These are phyloP conservation scores for Coemansia sp. DNA, from an alignment of 192 early-diverging fungal species.

Conservation along the genomic window DNA sequence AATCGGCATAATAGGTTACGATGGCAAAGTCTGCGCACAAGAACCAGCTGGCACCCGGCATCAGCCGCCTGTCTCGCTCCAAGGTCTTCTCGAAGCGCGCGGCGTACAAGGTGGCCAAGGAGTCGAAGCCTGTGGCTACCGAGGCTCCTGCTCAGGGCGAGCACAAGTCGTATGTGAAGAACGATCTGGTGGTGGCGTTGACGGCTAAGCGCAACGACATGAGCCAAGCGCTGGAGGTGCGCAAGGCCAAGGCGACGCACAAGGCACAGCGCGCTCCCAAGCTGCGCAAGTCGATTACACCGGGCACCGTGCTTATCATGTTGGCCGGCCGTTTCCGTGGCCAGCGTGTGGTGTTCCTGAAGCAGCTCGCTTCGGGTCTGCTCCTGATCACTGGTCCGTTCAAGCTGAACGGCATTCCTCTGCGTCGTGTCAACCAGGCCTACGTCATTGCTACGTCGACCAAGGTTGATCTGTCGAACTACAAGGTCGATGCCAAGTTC, in stretches of 20 bases:
- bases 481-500: slow-evolving; percentile 72
- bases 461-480: slow-evolving; percentile 86
- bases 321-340: slow-evolving; percentile 95
- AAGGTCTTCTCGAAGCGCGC: slow-evolving; percentile 82
- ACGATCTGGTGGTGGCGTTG: slow-evolving; percentile 74
- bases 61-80: slow-evolving; percentile 81
- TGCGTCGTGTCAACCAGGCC: slow-evolving; percentile 97
- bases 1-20: slow-evolving; percentile 26
- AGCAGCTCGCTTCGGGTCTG: slow-evolving; percentile 91
- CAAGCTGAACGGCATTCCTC: slow-evolving; percentile 98
- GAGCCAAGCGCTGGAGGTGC: slow-evolving; percentile 85
- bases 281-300: slow-evolving; percentile 91
- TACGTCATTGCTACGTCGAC: slow-evolving; percentile 99
- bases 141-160: slow-evolving; percentile 28
- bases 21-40: slow-evolving; percentile 75
- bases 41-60: slow-evolving; percentile 79
- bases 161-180: slow-evolving; percentile 58
- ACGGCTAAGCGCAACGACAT: slow-evolving; percentile 68
- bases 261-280: slow-evolving; percentile 68
- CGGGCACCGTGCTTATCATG: slow-evolving; percentile 97
- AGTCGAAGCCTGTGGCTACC: slow-evolving; percentile 35
- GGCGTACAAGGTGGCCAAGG: slow-evolving; percentile 86
- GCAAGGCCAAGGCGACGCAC: slow-evolving; percentile 74
- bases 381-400: slow-evolving; percentile 96
- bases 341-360: slow-evolving; percentile 98